Percentiles rank a stretch among this genome's conserved stretches.
Evolutionary conservation across 2,329 filamentous ascomycete species (phyloP).

Genomic region (Arthrobotrys sinensis): DNA sequence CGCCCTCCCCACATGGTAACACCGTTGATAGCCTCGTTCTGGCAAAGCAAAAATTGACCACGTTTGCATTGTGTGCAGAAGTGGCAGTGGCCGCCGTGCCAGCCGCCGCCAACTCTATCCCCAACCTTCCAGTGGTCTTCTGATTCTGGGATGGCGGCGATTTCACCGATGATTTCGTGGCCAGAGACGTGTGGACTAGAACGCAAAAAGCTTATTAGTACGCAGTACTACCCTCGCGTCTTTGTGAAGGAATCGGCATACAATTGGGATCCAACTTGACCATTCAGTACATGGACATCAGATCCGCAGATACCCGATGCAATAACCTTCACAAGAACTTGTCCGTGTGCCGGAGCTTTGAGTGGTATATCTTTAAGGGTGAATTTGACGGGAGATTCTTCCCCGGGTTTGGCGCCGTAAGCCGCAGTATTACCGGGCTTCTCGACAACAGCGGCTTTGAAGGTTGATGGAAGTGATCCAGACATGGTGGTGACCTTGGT

Average conservation of each 20-base stretch:
- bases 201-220: not conserved
- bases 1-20: conserved; percentile 78
- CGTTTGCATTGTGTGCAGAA: conserved; percentile 76
- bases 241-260: not conserved
- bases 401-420: conserved; percentile 24
- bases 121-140: conserved; percentile 76
- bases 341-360: conserved; percentile 67
- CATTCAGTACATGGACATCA: conserved; percentile 67
- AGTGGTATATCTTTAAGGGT: conserved; percentile 39
- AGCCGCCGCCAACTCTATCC: conserved; percentile 77
- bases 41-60: conserved; percentile 79
- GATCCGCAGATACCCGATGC: conserved; percentile 79
- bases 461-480: conserved; percentile 46
- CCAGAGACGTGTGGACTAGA: conserved; percentile 75
- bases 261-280: conserved; percentile 47
- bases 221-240: not conserved
- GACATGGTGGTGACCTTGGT: conserved; percentile 25
- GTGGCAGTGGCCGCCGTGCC: conserved; percentile 78
- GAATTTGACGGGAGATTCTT: conserved; percentile 46
- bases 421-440: conserved; percentile 1
- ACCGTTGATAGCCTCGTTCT: conserved; percentile 76
- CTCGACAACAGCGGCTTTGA: conserved; percentile 50
- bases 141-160: conserved; percentile 74
- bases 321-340: conserved; percentile 76
- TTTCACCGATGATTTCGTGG: conserved; percentile 79